Evolutionary conservation across 169 alveolate genomes (phyloP).

Genomic region (Pseudocohnilembus persalinus): DNA sequence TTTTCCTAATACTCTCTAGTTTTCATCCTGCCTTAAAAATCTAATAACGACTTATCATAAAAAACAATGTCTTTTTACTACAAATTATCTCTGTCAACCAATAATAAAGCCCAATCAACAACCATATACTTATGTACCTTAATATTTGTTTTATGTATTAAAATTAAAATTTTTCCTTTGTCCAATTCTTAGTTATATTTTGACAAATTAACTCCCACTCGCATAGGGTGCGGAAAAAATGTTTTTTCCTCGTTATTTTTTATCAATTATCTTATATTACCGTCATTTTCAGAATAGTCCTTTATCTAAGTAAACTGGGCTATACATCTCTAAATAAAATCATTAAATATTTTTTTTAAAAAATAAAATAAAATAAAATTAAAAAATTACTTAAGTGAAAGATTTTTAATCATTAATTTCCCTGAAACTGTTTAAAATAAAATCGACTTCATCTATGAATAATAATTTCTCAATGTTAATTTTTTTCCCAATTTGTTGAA

Average conservation of each 20-base stretch:
- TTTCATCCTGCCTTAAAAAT: background rate
- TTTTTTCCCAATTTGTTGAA: background rate
- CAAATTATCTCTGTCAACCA: background rate
- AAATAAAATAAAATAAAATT: no score
- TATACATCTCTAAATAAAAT: background rate
- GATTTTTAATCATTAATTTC: background rate
- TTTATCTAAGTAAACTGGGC: background rate
- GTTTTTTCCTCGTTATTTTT: background rate
- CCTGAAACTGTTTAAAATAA: no score
- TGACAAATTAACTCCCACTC: background rate
- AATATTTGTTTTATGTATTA: background rate
- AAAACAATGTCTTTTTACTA: background rate
- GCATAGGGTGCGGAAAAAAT: background rate
- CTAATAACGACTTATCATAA: background rate
- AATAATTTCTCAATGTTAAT: no score
- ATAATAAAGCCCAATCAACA: background rate
- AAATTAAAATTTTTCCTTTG: background rate
- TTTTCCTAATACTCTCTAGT: background rate
- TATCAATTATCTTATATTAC: background rate
- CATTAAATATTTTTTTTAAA: no score
- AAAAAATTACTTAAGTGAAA: no score
- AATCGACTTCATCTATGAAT: background rate
- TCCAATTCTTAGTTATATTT: background rate
- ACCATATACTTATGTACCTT: background rate
- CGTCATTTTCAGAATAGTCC: background rate